Base-by-base conservation (phyloP, 129 eudicot species). In the Artemisia tridentata region DNA sequence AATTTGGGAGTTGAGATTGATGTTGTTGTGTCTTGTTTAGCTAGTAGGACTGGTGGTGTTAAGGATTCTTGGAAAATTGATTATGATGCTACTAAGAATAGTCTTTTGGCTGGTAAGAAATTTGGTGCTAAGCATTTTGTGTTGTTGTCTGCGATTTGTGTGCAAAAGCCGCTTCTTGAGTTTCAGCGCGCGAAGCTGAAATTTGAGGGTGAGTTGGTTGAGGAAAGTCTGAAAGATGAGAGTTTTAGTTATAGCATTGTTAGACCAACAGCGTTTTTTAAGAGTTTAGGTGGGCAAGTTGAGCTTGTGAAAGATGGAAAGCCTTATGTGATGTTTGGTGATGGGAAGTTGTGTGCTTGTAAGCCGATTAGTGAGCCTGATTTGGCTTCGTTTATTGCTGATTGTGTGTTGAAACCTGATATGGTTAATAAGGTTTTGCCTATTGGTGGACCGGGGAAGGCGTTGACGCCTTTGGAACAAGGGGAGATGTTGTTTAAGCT, bases 301-400 rank as follows among this genome's bases (percentile, higher is more conserved):
- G 96, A 87, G 76, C 67, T 92, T 66, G 96, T 92, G 77, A 89
- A 92, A 78, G 92, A 87, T 72, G 98, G 98, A 8, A 92, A 92
- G 67, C 96, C 98, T 27, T 92, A 92, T 81, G 98, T 92, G 71
- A 92, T 92, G 98, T 92, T 92, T 80, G 98, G 98, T 1, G 98
- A 92, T 66, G 98, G 98, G 52, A 89, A 81, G 17, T 72, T 89
- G 68, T 92, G 98, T 68, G 98, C 98, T 76, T 92, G 98, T 75
- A 92, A 92, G 80, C 96, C 96, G 3, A 89, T 89, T 27, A 92
- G 98, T 45, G 98, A 92, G 81, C 72, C 85, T 0, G 96, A 89
- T 80, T 85, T 92, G 72, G 98, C 95, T 63, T 83, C 91, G 18
- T 89, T 86, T 79, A 92, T 92, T n/a, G 78, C 91, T 0, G 96